Base-by-base conservation (phyloP, 225 moss, liverwort and hornwort genomes). In the Pleurozium schreberi region DNA sequence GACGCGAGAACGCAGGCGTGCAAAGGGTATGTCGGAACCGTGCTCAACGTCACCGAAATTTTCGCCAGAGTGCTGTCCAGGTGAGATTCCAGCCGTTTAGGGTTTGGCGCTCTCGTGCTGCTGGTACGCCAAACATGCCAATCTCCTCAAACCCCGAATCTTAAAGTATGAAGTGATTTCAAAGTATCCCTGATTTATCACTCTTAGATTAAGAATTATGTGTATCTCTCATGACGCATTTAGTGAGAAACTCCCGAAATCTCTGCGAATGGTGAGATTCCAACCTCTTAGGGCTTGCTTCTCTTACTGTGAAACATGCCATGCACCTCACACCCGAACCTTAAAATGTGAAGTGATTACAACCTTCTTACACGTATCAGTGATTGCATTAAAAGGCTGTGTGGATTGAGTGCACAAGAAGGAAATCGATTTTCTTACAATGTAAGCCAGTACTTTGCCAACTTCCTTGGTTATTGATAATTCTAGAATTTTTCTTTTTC, bases 11-110 rank as follows among this genome's bases (percentile, higher is more conserved):
- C 45, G 30, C 86, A 89, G 42, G 88, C 93, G 49, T 95, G 95
- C 75, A 30, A 43, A 34, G 98, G 96, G 16, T 98, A 96, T 74
- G 92, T 96, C 52, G 96, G 82, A 47, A 93, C 94, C 16, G 77
- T 86, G 12, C 69, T 98, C 25, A 91, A 94, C 34, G 77, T 96
- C 53, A 90, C 96, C 18, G 94, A 94, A 77, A 89, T 98, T 19
- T 93, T 98, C 57, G 64, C 76, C 43, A 50, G 90, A 22, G 95
- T 96, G 49, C 89, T 96, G 14, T 80, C 90, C 57, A 88, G 92
- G 89, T 96, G 93, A 67, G 87, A 79, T 81, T 87, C 42, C 61
- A 64, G 64, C 40, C 55, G 20, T 86, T 86, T 88, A 83, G 83
- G 88, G 83, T 73, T 88, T 85, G 38, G 83, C 67, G 57, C 27